Evolutionary conservation across 2,329 filamentous ascomycete genomes (phyloP).

Genomic region (Xylaria multiplex): DNA sequence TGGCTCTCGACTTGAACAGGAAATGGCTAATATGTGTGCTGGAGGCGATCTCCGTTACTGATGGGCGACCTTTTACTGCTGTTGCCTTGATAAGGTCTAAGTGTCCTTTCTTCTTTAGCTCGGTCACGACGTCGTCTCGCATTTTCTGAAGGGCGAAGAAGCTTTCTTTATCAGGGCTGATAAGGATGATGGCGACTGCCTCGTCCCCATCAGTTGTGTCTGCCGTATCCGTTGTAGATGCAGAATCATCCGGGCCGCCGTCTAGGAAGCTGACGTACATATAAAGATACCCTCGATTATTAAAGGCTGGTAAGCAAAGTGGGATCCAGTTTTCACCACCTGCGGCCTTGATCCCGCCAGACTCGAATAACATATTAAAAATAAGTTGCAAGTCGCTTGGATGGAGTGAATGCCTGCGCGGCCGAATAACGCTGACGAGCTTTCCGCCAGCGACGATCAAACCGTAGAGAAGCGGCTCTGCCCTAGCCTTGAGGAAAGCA

Average conservation of each 20-base stretch:
- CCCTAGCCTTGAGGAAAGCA: constrained; percentile 80
- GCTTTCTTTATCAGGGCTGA: constrained; percentile 90
- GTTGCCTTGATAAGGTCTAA: constrained; percentile 79
- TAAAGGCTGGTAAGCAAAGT: constrained; percentile 94
- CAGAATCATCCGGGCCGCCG: constrained; percentile 59
- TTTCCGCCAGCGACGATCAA: constrained; percentile 91
- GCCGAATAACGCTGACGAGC: constrained; percentile 93
- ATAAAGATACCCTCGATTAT: constrained; percentile 94
- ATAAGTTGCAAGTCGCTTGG: constrained; percentile 95
- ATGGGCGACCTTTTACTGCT: constrained; percentile 75
- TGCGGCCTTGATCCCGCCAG: constrained; percentile 87
- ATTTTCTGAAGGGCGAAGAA: constrained; percentile 88
- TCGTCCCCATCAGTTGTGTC: constrained; percentile 73
- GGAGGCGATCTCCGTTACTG: constrained; percentile 78
- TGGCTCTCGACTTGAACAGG: constrained; percentile 91
- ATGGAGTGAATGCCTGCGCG: constrained; percentile 93
- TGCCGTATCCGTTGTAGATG: constrained; percentile 52
- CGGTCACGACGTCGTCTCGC: constrained; percentile 70
- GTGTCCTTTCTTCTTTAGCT: constrained; percentile 79
- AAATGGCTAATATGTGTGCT: constrained; percentile 88
- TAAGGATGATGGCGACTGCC: constrained; percentile 90
- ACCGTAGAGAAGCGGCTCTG: constrained; percentile 86
- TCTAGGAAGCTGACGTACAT: constrained; percentile 99
- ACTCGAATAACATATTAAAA: constrained; percentile 99
- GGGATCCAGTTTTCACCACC: constrained; percentile 98